Percentiles rank a stretch among this genome's conserved stretches.
phyloP scores from a whole-genome alignment of 306 rosid genomes.

The Citrullus colocynthis region DNA sequence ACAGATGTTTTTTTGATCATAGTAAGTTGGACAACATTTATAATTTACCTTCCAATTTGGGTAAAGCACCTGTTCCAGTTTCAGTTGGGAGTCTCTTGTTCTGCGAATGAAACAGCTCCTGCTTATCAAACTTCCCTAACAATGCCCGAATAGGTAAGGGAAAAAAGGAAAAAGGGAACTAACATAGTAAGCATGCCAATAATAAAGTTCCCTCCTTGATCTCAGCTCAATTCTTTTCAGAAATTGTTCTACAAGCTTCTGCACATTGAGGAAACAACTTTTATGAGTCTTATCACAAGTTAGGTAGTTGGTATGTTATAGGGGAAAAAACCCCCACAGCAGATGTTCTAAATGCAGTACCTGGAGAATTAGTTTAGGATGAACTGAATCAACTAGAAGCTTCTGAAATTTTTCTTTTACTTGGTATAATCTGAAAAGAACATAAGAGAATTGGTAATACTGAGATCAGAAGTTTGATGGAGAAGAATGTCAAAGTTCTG shows the following conservation, averaged over 20 bases:
- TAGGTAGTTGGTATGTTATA: background rate
- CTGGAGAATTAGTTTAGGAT: slow-evolving; percentile 73
- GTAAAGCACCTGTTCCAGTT: slow-evolving; percentile 59
- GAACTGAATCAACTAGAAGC: slow-evolving; percentile 67
- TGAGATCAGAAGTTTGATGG: background rate
- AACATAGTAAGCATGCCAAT: slow-evolving; percentile 90
- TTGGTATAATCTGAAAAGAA: slow-evolving; percentile 30
- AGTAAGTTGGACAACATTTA: background rate
- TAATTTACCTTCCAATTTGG: slow-evolving; percentile 66
- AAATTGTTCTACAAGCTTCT: slow-evolving; percentile 76
- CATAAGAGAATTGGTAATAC: background rate
- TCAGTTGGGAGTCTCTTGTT: slow-evolving; percentile 58
- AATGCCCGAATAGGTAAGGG: background rate
- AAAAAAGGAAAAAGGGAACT: slow-evolving; percentile 10
- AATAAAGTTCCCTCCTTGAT: slow-evolving; percentile 59
- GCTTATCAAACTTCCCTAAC: slow-evolving; percentile 8
- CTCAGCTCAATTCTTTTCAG: slow-evolving; percentile 38
- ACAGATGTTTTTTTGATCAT: too few relatives aligned
- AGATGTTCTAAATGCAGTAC: slow-evolving; percentile 18
- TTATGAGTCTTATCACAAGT: background rate
- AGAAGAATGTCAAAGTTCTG: background rate
- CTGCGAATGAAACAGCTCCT: slow-evolving; percentile 20
- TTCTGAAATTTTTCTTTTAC: slow-evolving; percentile 60
- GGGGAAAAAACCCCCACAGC: background rate
- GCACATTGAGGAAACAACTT: slow-evolving; percentile 21